Conservation (phyloP, 331 rosid genomes). For the Malus hybrid region DNA sequence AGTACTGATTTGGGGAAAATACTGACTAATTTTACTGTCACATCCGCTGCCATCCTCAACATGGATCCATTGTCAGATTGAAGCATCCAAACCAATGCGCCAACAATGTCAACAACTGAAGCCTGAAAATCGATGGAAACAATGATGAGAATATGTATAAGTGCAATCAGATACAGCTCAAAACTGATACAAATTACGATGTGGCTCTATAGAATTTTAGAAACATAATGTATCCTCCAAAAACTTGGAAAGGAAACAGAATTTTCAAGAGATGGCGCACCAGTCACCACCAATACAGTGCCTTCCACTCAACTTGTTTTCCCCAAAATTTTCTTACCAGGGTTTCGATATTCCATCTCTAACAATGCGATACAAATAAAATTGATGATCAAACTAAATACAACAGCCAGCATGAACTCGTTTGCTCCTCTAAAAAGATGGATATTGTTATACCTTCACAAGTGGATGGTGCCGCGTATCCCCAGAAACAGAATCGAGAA, state of each 20-base stretch:
- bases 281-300: no score
- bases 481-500: conserved; percentile 57
- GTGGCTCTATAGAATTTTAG: background rate
- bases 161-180: background rate
- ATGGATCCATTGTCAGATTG: conserved; percentile 35
- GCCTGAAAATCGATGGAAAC: conserved; percentile 41
- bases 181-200: background rate
- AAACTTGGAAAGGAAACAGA: background rate
- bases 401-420: background rate
- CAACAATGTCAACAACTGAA: conserved; percentile 48
- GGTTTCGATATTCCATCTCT: background rate
- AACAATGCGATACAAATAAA: background rate
- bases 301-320: background rate
- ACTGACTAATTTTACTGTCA: conserved; percentile 46
- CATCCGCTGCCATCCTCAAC: conserved; percentile 52
- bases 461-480: conserved; percentile 34
- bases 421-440: background rate
- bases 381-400: background rate
- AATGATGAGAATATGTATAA: background rate
- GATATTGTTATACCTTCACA: conserved; percentile 40
- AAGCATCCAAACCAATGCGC: conserved; percentile 75
- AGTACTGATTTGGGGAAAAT: conserved; percentile 42
- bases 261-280: no score
- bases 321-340: background rate
- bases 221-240: background rate